These are phyloP conservation scores for Cyclotella cryptica DNA, from an alignment of 108 stramenopile genomes.

Conservation along the genomic window DNA sequence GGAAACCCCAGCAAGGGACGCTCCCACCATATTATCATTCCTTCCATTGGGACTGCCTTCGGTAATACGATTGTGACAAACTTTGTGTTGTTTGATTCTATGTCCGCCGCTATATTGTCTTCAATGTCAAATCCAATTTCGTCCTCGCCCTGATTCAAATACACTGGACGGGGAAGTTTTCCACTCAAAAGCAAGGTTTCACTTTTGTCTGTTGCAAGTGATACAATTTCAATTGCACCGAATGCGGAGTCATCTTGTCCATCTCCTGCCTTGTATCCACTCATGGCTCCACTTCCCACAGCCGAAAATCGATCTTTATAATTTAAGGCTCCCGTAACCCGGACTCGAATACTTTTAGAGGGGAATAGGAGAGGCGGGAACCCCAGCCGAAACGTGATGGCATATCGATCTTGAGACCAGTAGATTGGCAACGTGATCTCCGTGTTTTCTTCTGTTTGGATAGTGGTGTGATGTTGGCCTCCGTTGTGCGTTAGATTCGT, in stretches of 20 bases:
- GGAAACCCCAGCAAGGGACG: slow-evolving; percentile 33
- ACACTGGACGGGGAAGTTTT: slow-evolving; percentile 43
- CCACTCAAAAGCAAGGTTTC: slow-evolving; percentile 37
- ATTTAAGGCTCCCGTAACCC: slow-evolving; percentile 38
- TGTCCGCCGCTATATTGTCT: neutral
- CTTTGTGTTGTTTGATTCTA: slow-evolving; percentile 6
- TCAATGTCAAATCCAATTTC: slow-evolving; percentile 53
- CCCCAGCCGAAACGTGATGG: slow-evolving; percentile 27
- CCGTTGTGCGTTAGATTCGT: slow-evolving; percentile 31
- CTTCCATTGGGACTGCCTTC: slow-evolving; percentile 56
- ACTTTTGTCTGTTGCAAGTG: neutral
- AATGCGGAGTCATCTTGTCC: slow-evolving; percentile 8
- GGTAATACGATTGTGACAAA: slow-evolving; percentile 36
- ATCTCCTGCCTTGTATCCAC: slow-evolving; percentile 9
- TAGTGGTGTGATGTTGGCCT: slow-evolving; percentile 18
- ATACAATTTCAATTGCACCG: slow-evolving; percentile 37
- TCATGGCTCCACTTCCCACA: slow-evolving; percentile 45
- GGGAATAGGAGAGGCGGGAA: slow-evolving; percentile 30
- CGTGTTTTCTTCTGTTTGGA: neutral
- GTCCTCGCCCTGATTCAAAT: slow-evolving; percentile 45
- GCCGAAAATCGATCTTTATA: slow-evolving; percentile 50
- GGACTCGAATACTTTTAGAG: slow-evolving; percentile 35
- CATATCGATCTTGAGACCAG: slow-evolving; percentile 51
- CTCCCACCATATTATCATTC: slow-evolving; percentile 53
- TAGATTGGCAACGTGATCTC: slow-evolving; percentile 28